Conservation (phyloP, 768 basidiomycete genomes). For the Termitomyces sp. region DNA sequence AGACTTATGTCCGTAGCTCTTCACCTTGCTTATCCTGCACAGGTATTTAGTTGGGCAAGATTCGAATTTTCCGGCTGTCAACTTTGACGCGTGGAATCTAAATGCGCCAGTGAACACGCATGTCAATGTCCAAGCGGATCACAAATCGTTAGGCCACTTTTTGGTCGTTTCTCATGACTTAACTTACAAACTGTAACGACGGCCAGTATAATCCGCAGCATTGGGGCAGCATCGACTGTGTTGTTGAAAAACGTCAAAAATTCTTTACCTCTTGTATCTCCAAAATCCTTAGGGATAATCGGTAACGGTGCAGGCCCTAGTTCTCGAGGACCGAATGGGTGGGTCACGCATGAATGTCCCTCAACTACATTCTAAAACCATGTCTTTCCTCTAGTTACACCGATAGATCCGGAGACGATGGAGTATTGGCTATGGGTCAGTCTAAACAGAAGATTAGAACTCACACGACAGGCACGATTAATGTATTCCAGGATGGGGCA, state of each 20-base stretch:
- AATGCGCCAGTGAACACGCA: constrained; percentile 32
- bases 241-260: constrained; percentile 52
- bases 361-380: background rate
- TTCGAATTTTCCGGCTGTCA: constrained; percentile 33
- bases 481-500: constrained; percentile 34
- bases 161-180: background rate
- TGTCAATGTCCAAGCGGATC: constrained; percentile 54
- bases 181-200: background rate
- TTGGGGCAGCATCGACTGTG: constrained; percentile 58
- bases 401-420: constrained; percentile 51
- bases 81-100: constrained; percentile 50
- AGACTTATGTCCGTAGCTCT: background rate
- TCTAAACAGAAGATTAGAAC: constrained; percentile 19
- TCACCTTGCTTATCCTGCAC: constrained; percentile 18
- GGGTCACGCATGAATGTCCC: background rate
- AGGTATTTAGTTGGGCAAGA: constrained; percentile 44
- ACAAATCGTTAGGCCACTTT: constrained; percentile 30
- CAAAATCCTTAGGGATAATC: constrained; percentile 46
- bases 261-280: constrained; percentile 38
- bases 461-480: background rate
- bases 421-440: constrained; percentile 59
- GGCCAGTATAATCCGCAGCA: constrained; percentile 45
- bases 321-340: constrained; percentile 52
- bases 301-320: constrained; percentile 55
- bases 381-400: constrained; percentile 23